phyloP scores from a whole-genome alignment of 2,329 filamentous ascomycete genomes.

The Ophiostoma novo-ulmi region DNA sequence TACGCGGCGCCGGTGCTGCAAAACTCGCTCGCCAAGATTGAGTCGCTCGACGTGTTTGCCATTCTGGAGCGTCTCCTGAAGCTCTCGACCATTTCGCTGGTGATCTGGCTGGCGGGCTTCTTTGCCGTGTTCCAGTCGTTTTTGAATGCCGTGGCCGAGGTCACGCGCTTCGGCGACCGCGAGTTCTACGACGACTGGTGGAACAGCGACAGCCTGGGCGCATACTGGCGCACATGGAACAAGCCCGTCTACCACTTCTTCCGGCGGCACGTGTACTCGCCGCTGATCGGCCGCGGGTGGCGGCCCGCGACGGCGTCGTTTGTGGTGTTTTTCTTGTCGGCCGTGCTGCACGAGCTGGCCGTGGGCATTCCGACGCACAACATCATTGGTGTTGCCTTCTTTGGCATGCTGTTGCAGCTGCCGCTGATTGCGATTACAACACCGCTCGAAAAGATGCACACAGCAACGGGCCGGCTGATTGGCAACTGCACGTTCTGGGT shows the following conservation, averaged over 20 bases:
- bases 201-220: constrained; percentile 81
- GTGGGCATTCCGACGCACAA: constrained; percentile 95
- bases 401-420: constrained; percentile 90
- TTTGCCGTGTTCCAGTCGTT: constrained; percentile 93
- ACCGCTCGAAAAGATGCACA: constrained; percentile 71
- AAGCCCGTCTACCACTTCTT: constrained; percentile 97
- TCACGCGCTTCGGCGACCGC: constrained; percentile 84
- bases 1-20: constrained; percentile 85
- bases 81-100: constrained; percentile 86
- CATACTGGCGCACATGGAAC: constrained; percentile 96
- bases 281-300: constrained; percentile 79
- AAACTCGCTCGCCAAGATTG: constrained; percentile 86
- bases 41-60: constrained; percentile 69
- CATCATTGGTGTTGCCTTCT: constrained; percentile 83
- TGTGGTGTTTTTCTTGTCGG: constrained; percentile 82
- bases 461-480: constrained; percentile 68
- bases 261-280: constrained; percentile 87
- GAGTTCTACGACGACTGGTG: constrained; percentile 98
- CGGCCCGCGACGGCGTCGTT: constrained; percentile 64
- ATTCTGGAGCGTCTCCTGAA: constrained; percentile 91
- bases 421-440: constrained; percentile 79
- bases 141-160: constrained; percentile 84
- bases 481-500: constrained; percentile 97
- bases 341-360: constrained; percentile 82
- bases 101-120: constrained; percentile 97